phyloP scores from a whole-genome alignment of 768 basidiomycete genomes.

The Heimioporus sp. region DNA sequence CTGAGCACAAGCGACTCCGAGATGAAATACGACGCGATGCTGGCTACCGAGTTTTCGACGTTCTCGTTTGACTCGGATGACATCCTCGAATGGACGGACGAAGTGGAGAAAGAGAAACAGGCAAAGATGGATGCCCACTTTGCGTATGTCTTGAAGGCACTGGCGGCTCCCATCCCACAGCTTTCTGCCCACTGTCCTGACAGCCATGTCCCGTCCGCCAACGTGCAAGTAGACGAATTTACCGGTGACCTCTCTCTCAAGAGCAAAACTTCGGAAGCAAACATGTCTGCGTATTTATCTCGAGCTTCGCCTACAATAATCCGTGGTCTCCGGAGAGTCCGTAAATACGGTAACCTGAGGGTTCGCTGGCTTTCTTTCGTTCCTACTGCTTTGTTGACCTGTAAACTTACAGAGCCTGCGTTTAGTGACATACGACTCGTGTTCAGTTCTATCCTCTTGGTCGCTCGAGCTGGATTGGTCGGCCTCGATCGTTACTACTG shows the following conservation, averaged over 20 bases:
- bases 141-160: conserved; percentile 6
- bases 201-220: neutral
- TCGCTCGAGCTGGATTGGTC: neutral
- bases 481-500: neutral
- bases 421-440: neutral
- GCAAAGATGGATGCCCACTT: conserved; percentile 13
- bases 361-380: neutral
- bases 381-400: neutral
- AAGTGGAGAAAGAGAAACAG: conserved; percentile 11
- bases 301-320: neutral
- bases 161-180: conserved; percentile 8
- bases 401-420: neutral
- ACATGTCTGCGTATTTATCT: conserved; percentile 6
- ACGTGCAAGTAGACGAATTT: neutral
- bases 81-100: conserved; percentile 13
- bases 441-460: conserved; percentile 2
- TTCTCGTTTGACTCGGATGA: conserved; percentile 11
- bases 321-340: conserved; percentile 6
- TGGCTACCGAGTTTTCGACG: conserved; percentile 5
- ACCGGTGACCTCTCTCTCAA: neutral
- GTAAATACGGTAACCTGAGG: neutral
- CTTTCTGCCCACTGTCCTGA: conserved; percentile 4
- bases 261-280: neutral
- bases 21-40: conserved; percentile 9
- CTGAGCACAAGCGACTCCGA: neutral